Conservation (phyloP, 441 rosid species). For the Aquilaria agallochum region DNA sequence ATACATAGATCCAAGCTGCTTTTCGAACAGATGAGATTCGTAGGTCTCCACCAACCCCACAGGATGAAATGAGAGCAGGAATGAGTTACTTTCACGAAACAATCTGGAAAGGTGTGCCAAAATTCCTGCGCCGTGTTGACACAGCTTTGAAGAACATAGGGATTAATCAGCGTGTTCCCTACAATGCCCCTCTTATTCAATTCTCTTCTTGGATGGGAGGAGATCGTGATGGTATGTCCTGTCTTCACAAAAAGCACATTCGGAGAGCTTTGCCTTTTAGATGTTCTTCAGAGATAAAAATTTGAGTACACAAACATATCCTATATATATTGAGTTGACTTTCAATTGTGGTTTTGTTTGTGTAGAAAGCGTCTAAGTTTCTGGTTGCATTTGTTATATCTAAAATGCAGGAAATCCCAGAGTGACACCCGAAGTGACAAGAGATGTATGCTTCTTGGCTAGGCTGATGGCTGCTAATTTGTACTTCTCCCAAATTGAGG, state of each 20-base stretch:
- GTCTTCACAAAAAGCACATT: neutral
- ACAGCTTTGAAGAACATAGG: slow-evolving; percentile 81
- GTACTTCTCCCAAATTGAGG: slow-evolving; percentile 72
- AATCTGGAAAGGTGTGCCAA: slow-evolving; percentile 62
- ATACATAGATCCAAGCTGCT: slow-evolving; percentile 59
- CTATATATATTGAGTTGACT: too few relatives aligned
- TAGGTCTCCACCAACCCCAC: slow-evolving; percentile 59
- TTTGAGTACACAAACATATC: too few relatives aligned
- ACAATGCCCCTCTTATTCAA: slow-evolving; percentile 88
- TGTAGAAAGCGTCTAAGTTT: too few relatives aligned
- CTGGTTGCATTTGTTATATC: neutral
- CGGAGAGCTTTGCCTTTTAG: too few relatives aligned
- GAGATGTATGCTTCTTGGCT: slow-evolving; percentile 77
- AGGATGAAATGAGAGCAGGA: slow-evolving; percentile 66
- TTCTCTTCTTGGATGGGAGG: slow-evolving; percentile 99
- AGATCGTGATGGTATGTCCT: slow-evolving; percentile 75
- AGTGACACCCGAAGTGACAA: slow-evolving; percentile 83
- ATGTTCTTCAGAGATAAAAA: too few relatives aligned
- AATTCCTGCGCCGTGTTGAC: slow-evolving; percentile 63
- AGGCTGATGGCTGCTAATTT: slow-evolving; percentile 87
- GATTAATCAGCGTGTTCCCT: slow-evolving; percentile 72
- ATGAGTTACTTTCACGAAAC: slow-evolving; percentile 70
- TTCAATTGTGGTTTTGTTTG: too few relatives aligned
- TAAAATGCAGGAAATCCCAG: slow-evolving; percentile 61
- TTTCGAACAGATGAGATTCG: slow-evolving; percentile 63